Percentiles rank a stretch among this genome's conserved stretches.
Conservation (phyloP, 192 early-diverging fungal species). For the Fimicolochytrium jonesii region DNA sequence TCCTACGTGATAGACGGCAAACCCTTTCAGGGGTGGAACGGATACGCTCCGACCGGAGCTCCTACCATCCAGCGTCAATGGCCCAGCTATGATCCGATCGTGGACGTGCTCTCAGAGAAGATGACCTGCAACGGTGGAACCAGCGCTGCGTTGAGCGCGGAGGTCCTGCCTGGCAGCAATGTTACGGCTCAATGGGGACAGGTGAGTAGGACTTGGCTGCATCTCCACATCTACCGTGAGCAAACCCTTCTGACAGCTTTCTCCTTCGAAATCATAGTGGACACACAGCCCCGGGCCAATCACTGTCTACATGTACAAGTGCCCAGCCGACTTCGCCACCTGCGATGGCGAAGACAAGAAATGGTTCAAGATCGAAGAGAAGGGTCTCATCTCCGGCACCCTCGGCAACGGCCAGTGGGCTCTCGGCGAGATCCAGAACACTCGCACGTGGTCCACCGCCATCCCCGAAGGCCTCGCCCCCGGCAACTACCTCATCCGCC, state of each 20-base stretch:
- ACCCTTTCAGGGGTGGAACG: neutral
- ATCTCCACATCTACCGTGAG: no score
- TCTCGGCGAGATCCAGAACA: neutral
- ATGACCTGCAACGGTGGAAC: constrained; percentile 5
- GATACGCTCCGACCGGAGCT: neutral
- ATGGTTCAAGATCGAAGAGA: constrained; percentile 10
- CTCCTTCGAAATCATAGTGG: neutral
- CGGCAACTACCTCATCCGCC: constrained; percentile 10
- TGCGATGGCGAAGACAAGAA: neutral
- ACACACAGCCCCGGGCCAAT: neutral
- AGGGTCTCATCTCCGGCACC: neutral
- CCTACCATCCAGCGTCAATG: constrained; percentile 3
- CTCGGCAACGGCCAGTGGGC: neutral
- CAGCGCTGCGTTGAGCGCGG: neutral
- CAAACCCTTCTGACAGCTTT: no score
- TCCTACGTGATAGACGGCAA: constrained; percentile 4
- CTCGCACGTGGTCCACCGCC: neutral
- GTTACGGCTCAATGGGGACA: neutral
- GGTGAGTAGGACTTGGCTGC: no score
- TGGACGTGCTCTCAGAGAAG: neutral
- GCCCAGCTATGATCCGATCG: neutral
- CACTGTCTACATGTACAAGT: constrained; percentile 2
- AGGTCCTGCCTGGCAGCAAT: neutral
- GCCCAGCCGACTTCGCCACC: neutral
- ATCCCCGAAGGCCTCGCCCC: neutral